Base-by-base conservation (phyloP, 116 monocot species). In the Iris pallida region DNA sequence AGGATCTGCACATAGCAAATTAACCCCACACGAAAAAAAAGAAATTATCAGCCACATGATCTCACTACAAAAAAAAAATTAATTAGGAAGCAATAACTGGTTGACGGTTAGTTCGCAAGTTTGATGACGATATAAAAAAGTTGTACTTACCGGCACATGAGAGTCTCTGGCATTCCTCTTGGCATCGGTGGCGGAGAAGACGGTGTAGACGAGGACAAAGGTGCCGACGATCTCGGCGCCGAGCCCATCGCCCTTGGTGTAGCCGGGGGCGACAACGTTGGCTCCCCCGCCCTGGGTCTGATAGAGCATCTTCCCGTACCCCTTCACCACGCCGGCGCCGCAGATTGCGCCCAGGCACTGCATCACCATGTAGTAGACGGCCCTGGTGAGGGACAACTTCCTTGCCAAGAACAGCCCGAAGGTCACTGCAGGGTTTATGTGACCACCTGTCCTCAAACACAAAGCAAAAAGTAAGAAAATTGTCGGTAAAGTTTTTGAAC, bases 101-200 rank as follows among this genome's bases (percentile, higher is more conserved):
- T 5, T 7, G 11, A 11, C 48, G 11, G 48, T 49, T 5, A 49
- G 30, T 30, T 30, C 30, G 3, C 30, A 30, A 30, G 0, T 30
- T 30, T 30, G 30, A 52, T 10, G 2, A 8, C 8, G 8, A 10
- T 14, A 52, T 16, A 64, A 55, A 55, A 7, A 20, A 43, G 6
- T 2, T 20, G 20, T n/a, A 57, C 77, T 77, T 59, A 78, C 78
- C 12, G 78, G 78, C 15, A 78, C 78, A 48, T 78, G 78, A 5
- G 78, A 78, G 63, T 78, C 78, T 43, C 78, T 53, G 6, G 78
- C 78, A 45, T 18, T 72, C 47, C 78, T 62, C 72, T 78, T 78
- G 72, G 78, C 72, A 61, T 78, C 78, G 13, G 78, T 78, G 16
- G 78, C 78, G 11, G 78, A 78, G 78, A 78, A 78, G 44, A 76